These are phyloP conservation scores for Candida maris DNA, from an alignment of 805 yeast genomes.

Conservation along the genomic window DNA sequence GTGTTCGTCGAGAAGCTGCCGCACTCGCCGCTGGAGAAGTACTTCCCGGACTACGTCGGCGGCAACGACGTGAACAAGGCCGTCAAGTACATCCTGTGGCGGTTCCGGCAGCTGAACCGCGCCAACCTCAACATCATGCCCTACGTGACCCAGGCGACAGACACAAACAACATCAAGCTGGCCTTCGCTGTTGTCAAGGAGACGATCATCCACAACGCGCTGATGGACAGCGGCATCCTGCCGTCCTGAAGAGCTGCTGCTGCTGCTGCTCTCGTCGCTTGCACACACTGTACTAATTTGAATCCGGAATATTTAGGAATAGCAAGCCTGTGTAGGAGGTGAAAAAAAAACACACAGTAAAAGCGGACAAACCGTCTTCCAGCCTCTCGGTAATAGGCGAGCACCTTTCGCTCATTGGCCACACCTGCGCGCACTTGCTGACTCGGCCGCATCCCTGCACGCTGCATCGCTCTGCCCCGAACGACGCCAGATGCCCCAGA, in stretches of 20 bases:
- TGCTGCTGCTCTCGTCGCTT: background rate
- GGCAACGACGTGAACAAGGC: conserved; percentile 89
- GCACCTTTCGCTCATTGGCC: too few relatives aligned
- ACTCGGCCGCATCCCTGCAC: too few relatives aligned
- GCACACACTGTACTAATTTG: background rate
- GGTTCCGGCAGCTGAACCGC: conserved; percentile 80
- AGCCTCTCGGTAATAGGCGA: too few relatives aligned
- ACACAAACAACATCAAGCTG: conserved; percentile 80
- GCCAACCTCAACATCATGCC: conserved; percentile 81
- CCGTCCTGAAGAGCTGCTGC: conserved; percentile 17
- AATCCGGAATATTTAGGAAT: too few relatives aligned
- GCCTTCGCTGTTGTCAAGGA: conserved; percentile 65
- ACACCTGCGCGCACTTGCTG: too few relatives aligned
- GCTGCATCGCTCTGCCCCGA: too few relatives aligned
- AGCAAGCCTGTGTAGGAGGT: too few relatives aligned
- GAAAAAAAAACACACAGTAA: too few relatives aligned
- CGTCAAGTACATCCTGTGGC: conserved; percentile 86
- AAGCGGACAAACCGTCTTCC: too few relatives aligned
- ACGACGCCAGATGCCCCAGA: background rate
- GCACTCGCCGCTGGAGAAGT: conserved; percentile 72
- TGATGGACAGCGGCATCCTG: conserved; percentile 53
- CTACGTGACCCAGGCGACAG: conserved; percentile 92
- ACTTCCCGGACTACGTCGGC: conserved; percentile 88
- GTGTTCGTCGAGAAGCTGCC: conserved; percentile 83
- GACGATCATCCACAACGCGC: conserved; percentile 52